Evolutionary conservation across 2,329 filamentous ascomycete species (phyloP).

Genomic region (Trichoderma pleuroti): DNA sequence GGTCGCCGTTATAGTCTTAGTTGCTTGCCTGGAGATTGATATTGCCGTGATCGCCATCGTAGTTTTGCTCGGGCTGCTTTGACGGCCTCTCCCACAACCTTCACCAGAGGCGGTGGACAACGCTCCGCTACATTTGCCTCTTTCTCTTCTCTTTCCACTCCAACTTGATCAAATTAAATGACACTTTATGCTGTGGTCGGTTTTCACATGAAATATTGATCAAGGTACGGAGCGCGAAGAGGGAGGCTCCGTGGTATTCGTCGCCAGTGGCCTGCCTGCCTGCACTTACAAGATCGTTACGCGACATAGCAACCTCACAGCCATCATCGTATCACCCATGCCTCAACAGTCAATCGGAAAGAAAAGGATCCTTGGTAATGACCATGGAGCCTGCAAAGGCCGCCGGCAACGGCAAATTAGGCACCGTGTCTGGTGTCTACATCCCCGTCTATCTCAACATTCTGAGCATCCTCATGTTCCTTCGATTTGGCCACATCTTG

Average conservation of each 20-base stretch:
- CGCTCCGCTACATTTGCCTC: background rate
- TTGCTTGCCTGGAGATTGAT: background rate
- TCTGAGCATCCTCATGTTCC: constrained; percentile 86
- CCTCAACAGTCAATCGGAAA: constrained; percentile 19
- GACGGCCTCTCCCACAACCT: background rate
- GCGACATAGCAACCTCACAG: background rate
- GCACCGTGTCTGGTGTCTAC: constrained; percentile 75
- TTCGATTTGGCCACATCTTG: constrained; percentile 80
- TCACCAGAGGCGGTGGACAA: background rate
- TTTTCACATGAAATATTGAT: background rate
- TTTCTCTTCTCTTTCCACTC: background rate
- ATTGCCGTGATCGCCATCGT: background rate
- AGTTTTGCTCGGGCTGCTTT: background rate
- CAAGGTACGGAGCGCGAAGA: background rate
- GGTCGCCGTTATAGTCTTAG: background rate
- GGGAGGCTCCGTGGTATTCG: background rate
- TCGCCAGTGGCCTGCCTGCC: background rate
- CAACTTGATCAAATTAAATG: background rate
- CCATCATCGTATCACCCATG: constrained; percentile 1
- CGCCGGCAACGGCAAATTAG: constrained; percentile 57
- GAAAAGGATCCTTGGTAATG: constrained; percentile 19
- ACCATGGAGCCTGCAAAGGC: constrained; percentile 36
- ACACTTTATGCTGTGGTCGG: background rate
- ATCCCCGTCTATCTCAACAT: constrained; percentile 88
- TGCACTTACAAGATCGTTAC: background rate